These are phyloP conservation scores for Pulveroboletus sp. DNA, from an alignment of 768 basidiomycete genomes.

Conservation along the genomic window DNA sequence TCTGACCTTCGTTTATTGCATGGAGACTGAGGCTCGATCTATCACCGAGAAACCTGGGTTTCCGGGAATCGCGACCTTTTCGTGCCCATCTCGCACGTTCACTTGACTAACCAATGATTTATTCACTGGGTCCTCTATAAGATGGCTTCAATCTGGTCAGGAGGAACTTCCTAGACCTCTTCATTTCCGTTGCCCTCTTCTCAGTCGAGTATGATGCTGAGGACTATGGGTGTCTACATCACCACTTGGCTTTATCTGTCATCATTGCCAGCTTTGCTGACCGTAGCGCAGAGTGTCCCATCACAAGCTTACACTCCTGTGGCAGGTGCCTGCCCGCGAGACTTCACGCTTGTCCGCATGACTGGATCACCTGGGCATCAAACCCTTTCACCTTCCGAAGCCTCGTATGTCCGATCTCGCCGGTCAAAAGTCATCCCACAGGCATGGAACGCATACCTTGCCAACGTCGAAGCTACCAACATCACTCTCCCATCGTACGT, in stretches of 20 bases:
- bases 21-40: too few relatives aligned
- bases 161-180: neutral
- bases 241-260: slow-evolving; percentile 13
- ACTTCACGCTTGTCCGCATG: slow-evolving; percentile 30
- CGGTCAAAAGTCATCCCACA: slow-evolving; percentile 33
- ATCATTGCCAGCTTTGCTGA: slow-evolving; percentile 2
- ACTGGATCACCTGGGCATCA: slow-evolving; percentile 27
- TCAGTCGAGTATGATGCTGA: neutral
- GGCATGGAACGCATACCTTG: slow-evolving; percentile 40
- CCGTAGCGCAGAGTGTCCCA: slow-evolving; percentile 21
- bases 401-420: slow-evolving; percentile 35
- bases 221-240: neutral
- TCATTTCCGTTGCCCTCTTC: neutral
- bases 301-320: slow-evolving; percentile 26
- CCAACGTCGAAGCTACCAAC: slow-evolving; percentile 32
- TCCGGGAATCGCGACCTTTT: too few relatives aligned
- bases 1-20: too few relatives aligned
- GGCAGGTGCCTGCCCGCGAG: slow-evolving; percentile 16
- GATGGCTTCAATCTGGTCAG: too few relatives aligned
- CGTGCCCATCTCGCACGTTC: too few relatives aligned
- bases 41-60: too few relatives aligned
- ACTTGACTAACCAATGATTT: too few relatives aligned
- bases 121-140: neutral
- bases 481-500: slow-evolving; percentile 34
- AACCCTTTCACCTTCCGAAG: slow-evolving; percentile 35